A percentile compares a stretch with the other conserved stretches of the same genome.
These are phyloP conservation scores for Teratosphaeriaceae sp. DNA, from an alignment of 2,329 filamentous ascomycete genomes.

Conservation along the genomic window DNA sequence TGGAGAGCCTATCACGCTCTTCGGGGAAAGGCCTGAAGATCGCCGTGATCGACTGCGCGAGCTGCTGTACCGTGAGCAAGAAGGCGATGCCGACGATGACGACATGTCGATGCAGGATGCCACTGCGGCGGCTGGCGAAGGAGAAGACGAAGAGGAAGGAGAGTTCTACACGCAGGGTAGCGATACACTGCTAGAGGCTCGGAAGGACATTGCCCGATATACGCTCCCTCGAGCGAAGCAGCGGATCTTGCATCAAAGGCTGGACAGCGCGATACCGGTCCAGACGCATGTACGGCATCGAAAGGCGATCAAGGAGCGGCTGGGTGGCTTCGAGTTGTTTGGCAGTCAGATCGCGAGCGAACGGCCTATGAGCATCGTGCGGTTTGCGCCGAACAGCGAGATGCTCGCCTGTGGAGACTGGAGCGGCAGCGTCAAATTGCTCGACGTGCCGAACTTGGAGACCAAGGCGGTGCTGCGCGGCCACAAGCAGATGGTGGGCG, in stretches of 20 bases:
- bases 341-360: slow-evolving; percentile 91
- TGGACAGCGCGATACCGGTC: slow-evolving; percentile 75
- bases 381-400: slow-evolving; percentile 80
- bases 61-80: slow-evolving; percentile 62
- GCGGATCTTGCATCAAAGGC: slow-evolving; percentile 68
- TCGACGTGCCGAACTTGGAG: slow-evolving; percentile 75
- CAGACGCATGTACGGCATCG: slow-evolving; percentile 89
- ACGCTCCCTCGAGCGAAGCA: slow-evolving; percentile 76
- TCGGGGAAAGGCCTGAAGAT: slow-evolving; percentile 82
- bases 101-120: slow-evolving; percentile 55
- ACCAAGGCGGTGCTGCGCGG: slow-evolving; percentile 70
- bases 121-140: slow-evolving; percentile 43
- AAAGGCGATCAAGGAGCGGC: slow-evolving; percentile 75
- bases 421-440: slow-evolving; percentile 80
- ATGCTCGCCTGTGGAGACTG: slow-evolving; percentile 86
- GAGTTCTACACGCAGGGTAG: slow-evolving; percentile 92
- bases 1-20: slow-evolving; percentile 89
- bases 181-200: slow-evolving; percentile 64
- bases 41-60: slow-evolving; percentile 80
- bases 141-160: slow-evolving; percentile 67
- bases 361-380: slow-evolving; percentile 81
- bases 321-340: slow-evolving; percentile 81
- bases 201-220: slow-evolving; percentile 72
- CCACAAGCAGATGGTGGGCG: slow-evolving; percentile 83
- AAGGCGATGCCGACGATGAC: slow-evolving; percentile 45